A percentile compares a stretch with the other conserved stretches of the same genome.
phyloP scores from a whole-genome alignment of 306 rosid species.

The Rosa multiflora region DNA sequence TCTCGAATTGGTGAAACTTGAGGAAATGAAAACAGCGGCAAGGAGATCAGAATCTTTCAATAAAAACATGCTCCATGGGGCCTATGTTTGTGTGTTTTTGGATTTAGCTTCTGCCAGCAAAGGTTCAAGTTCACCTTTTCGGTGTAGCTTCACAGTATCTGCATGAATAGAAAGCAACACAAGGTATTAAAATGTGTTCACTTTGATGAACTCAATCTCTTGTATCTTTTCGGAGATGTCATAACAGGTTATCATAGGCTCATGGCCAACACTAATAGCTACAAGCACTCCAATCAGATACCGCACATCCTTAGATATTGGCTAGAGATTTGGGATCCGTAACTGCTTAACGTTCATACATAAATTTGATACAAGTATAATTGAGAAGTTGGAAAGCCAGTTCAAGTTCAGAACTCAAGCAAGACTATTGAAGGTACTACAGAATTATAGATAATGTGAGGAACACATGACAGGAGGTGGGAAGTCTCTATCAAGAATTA shows the following conservation, averaged over 20 bases:
- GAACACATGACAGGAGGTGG: neutral
- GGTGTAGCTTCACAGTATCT: conserved; percentile 87
- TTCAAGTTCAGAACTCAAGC: neutral
- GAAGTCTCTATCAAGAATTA: neutral
- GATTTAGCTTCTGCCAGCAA: conserved; percentile 71
- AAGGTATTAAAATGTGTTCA: neutral
- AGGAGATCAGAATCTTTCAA: conserved; percentile 15
- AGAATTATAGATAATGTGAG: neutral
- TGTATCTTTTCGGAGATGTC: neutral
- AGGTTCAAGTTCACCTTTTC: conserved; percentile 83
- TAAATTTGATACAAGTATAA: neutral
- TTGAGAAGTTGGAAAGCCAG: neutral
- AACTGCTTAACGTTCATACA: neutral
- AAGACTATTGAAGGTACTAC: neutral
- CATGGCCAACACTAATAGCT: neutral
- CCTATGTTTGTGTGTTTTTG: conserved; percentile 42
- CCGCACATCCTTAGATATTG: neutral
- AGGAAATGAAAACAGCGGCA: conserved; percentile 5
- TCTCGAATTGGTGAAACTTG: neutral
- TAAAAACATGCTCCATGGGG: conserved; percentile 3
- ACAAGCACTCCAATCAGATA: neutral
- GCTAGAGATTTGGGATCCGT: neutral
- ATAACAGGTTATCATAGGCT: neutral
- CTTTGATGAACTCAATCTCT: neutral
- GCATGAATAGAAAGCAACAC: conserved; percentile 33